Percentiles rank a stretch among this genome's conserved stretches.
Conservation (phyloP, 208 protist genomes). For the Lotmaria passim region DNA sequence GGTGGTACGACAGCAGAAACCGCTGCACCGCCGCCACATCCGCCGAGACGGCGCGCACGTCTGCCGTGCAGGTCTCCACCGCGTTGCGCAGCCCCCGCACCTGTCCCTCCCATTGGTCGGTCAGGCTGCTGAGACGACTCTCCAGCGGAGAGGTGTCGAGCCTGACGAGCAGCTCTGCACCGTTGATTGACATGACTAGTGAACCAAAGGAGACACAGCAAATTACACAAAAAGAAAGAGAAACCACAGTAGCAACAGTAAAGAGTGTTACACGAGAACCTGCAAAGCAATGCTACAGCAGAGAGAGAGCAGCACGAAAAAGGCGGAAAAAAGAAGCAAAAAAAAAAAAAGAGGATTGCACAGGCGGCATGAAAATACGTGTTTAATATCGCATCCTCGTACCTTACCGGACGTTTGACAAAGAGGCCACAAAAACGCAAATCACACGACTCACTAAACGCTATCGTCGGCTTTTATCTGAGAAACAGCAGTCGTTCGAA, state of each 20-base stretch:
- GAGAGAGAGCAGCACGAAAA: not conserved
- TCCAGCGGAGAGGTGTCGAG: slow-evolving; percentile 44
- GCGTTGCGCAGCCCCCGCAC: slow-evolving; percentile 21
- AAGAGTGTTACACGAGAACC: not conserved
- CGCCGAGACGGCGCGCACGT: slow-evolving; percentile 19
- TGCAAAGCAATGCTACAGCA: too few species aligned
- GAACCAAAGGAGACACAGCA: not conserved
- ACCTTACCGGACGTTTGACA: too few species aligned
- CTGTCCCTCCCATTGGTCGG: slow-evolving; percentile 28
- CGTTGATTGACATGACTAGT: not conserved
- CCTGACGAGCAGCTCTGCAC: slow-evolving; percentile 16
- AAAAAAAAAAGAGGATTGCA: not conserved
- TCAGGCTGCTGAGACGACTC: slow-evolving; percentile 44
- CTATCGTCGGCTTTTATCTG: too few species aligned
- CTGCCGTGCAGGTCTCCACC: slow-evolving; percentile 12
- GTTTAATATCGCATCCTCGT: too few species aligned
- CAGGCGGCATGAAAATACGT: not conserved
- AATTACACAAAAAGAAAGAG: slow-evolving; percentile 1
- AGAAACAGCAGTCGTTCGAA: too few species aligned
- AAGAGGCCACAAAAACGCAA: too few species aligned
- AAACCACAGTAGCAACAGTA: not conserved
- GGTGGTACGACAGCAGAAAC: slow-evolving; percentile 34
- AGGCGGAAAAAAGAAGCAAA: not conserved
- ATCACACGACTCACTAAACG: too few species aligned
- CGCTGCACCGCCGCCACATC: slow-evolving; percentile 33